Evolutionary conservation across 345 rosid genomes (phyloP), one percentile per base, ranked within the genome.

Genomic region (Euclidium syriacum): DNA sequence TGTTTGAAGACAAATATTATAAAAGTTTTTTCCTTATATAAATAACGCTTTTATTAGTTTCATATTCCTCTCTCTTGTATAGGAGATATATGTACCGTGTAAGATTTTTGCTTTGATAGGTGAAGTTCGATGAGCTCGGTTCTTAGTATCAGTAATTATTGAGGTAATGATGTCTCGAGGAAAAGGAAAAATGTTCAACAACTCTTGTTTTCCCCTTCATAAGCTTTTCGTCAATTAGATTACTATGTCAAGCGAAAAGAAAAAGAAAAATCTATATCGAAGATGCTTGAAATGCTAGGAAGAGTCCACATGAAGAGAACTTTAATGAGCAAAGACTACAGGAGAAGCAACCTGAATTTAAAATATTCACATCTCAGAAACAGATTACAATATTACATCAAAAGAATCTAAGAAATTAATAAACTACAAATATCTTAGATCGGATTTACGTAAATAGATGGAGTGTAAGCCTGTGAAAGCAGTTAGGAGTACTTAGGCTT

Each of bases 1-100:
- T 67, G 95, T 84, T 10, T 86, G 75, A 71, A 30, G 26, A 52
- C 3, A 58, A 6, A 55, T 39, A 23, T 42, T 12, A 25, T 47
- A 8, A 39, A 12, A 39, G 54, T 26, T 58, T 17, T 40, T 57
- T 38, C 30, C 30, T 30, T 25, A 5, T 27, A 40, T 27, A 30
- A 12, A 48, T 27, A 50, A 42, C 43, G 26, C 2, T 18, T 44
- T 43, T 5, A 18, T 1, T 27, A 48, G 19, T 17, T 46, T 46
- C 24, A 35, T 33, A n/a, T 7, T 36, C 36, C 5, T 27, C 12
- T 32, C 26, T 33, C 25, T 6, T 52, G 10, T 42, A 8, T 30
- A 27, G 5, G 42, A 40, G 50, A 63, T 16, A 63, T 16, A 14
- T 41, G 59, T 26, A 64, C 23, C 16, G 32, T 26, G 58, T 9